A percentile compares a stretch with the other conserved stretches of the same genome.
Evolutionary conservation across 768 basidiomycete genomes (phyloP).

Genomic region (Amanita pseudoporphyria): DNA sequence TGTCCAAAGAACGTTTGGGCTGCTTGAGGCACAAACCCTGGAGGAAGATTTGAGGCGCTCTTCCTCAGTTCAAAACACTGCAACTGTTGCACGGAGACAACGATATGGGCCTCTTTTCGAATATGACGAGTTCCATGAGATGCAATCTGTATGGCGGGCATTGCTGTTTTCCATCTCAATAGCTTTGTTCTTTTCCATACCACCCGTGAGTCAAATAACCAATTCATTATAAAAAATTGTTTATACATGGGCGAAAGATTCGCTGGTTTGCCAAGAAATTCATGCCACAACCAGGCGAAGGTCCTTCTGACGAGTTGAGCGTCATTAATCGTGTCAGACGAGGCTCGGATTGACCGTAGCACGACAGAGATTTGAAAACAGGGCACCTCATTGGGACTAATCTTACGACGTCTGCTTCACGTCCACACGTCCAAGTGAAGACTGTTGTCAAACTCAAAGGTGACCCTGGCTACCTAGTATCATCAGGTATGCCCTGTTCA

Average conservation of each 20-base stretch:
- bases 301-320: constrained; percentile 52
- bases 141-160: constrained; percentile 28
- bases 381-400: constrained; percentile 62
- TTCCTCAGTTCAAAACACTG: neutral
- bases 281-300: constrained; percentile 45
- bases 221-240: neutral
- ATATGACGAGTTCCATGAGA: constrained; percentile 63
- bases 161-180: constrained; percentile 20
- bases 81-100: constrained; percentile 13
- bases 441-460: constrained; percentile 56
- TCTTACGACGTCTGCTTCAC: constrained; percentile 50
- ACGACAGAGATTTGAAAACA: constrained; percentile 39
- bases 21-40: constrained; percentile 27
- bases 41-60: constrained; percentile 14
- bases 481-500: constrained; percentile 34
- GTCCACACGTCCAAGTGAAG: constrained; percentile 40
- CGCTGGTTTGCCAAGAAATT: constrained; percentile 47
- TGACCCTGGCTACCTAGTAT: constrained; percentile 67
- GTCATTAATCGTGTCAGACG: neutral
- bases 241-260: constrained; percentile 25
- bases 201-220: constrained; percentile 26
- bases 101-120: constrained; percentile 64
- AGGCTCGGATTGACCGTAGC: neutral
- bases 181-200: constrained; percentile 18
- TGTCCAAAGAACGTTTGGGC: constrained; percentile 38